Base-by-base conservation (phyloP, 768 basidiomycete species). In the Termitomyces sp. region DNA sequence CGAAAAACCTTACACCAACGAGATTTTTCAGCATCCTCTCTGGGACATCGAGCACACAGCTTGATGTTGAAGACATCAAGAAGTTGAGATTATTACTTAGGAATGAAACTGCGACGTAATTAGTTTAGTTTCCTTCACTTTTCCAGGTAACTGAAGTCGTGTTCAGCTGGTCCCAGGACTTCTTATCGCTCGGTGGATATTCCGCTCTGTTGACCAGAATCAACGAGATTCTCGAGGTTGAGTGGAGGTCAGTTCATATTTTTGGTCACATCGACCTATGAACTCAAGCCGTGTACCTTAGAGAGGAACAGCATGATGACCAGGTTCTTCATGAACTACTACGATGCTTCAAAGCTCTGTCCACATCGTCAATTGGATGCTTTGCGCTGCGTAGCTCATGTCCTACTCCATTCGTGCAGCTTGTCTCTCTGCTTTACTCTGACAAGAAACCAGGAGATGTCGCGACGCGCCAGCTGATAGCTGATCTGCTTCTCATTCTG, bases 371-470 rank as follows among this genome's bases (percentile, higher is more conserved):
- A 50, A 87, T 91, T 38, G 96, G 96, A 14, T 95, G 91, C 68
- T 85, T 87, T 55, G 94, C 97, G 5, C 82, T 99, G 12, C 87
- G 94, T n/a, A 88, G 85, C 66, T 89, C 87, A 33, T 89, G 89
- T 59, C 95, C 95, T 0, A 86, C 88, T 0, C 97, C 96, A 1
- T 98, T 93, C 70, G 78, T 81, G 4, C 90, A 95, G 62, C 79
- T 99, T 32, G 80, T 95, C 18, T 76, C 85, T 9, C 81, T 98
- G 16, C 79, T 98, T 2, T 98, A 93, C 72, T 96, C 95, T 4
- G 96, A 98, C 77, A 98, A 98, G 78, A 97, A 95, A 70, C 97
- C 97, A 0, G 97, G 97, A 47, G 97, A 99, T 41, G 79, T 98
- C 9, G 83, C 86, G 4, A 89, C 92, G 5, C 86, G 95, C 36